Evolutionary conservation across 495 filamentous ascomycete species (phyloP).

Genomic region (Gamarada debralockiae): DNA sequence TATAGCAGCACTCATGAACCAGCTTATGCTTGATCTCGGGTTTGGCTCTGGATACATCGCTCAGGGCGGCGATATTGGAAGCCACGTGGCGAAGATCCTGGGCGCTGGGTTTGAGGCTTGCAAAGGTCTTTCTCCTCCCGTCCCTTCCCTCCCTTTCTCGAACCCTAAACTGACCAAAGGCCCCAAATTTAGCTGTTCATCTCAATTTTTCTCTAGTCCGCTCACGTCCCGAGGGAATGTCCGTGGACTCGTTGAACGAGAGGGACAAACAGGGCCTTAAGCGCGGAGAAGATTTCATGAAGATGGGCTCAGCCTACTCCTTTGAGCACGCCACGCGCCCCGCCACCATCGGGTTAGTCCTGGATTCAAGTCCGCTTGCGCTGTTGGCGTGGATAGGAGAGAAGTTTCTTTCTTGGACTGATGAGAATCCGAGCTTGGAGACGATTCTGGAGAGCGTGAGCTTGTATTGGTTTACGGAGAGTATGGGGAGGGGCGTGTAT

Average conservation of each 20-base stretch:
- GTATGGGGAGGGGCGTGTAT: conserved; percentile 55
- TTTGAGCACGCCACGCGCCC: conserved; percentile 56
- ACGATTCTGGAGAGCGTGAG: conserved; percentile 54
- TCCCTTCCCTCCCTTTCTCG: neutral
- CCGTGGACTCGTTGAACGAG: conserved; percentile 19
- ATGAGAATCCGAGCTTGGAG: conserved; percentile 45
- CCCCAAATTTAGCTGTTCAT: conserved; percentile 32
- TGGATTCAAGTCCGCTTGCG: conserved; percentile 55
- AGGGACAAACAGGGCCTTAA: conserved; percentile 34
- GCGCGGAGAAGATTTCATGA: conserved; percentile 30
- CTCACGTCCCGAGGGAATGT: neutral
- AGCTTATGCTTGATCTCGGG: conserved; percentile 56
- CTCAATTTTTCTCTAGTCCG: conserved; percentile 1
- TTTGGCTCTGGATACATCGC: conserved; percentile 58
- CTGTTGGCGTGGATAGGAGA: conserved; percentile 68
- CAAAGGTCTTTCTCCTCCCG: conserved; percentile 19
- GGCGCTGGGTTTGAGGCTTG: conserved; percentile 30
- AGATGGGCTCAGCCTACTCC: conserved; percentile 47
- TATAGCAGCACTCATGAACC: conserved; percentile 46
- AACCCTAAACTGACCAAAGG: neutral
- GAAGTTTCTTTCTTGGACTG: conserved; percentile 63
- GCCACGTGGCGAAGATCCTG: conserved; percentile 41
- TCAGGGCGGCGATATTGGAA: conserved; percentile 67
- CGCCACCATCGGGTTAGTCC: conserved; percentile 55
- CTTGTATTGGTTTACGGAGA: conserved; percentile 64